Base-by-base conservation (phyloP, 305 asterid genomes). In the Caryopteris hybrid region DNA sequence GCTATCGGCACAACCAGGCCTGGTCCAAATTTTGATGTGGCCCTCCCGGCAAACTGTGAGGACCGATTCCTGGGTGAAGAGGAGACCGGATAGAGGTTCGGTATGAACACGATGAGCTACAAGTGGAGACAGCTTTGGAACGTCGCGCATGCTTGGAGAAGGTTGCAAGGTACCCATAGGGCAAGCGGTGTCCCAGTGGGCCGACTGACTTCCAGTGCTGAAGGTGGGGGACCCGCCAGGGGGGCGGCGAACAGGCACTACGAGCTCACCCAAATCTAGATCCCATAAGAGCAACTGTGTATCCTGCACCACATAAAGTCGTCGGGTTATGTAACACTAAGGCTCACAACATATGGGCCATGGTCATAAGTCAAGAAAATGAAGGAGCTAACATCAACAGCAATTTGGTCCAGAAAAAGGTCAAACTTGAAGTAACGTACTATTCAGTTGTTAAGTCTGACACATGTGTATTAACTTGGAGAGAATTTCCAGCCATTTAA, bases 271-370 rank as follows among this genome's bases (percentile, higher is more conserved):
- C 96, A 88, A 84, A 80, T 95, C 99, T 39, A 95, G 84, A 78
- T 95, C 99, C 99, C 99, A 95, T 29, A 91, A 71, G 46, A 95
- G 95, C 83, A 95, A 82, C 73, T 86, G 98, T 5, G 98, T 82
- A 76, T 95, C 99, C 99, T 95, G 82, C 72, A 74, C 13, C 58
- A 56, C 50, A 62, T 23, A 2, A 56, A 57, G 46, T 34, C 8
- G 1, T 57, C 43, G 14, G 45, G 16, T 2, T 11, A 33, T 13
- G 6, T 33, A 25, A 25, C 31, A 25, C 10, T 18, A 29, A 33
- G 8, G 6, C 39, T 6, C 33, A 27, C 33, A 27, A 27, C 33
- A 2, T 2, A 27, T 27, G 33, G 33, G 33, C 5, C 33, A 5
- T 27, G 3, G 33, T 5, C 17, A n/a, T n/a, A n/a, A n/a, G n/a